A percentile compares a stretch with the other conserved stretches of the same genome.
phyloP scores from a whole-genome alignment of 345 rosid genomes.

The Populus ilicifolia region DNA sequence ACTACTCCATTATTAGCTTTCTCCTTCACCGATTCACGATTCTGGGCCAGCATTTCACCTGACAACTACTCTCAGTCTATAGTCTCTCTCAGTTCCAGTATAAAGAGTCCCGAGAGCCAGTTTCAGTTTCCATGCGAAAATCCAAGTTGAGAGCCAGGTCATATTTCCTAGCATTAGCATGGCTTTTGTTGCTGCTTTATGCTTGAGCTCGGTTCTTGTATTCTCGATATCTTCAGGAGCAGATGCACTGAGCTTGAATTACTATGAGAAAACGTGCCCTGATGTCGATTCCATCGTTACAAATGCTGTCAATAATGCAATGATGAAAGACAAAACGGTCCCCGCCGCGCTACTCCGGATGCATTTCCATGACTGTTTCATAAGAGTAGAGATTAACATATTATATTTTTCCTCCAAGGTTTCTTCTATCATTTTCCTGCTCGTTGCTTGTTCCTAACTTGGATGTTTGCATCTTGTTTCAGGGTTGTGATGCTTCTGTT shows the following conservation, averaged over 20 bases:
- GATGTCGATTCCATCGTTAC: slow-evolving; percentile 28
- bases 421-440: neutral
- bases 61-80: neutral
- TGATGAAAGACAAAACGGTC: slow-evolving; percentile 34
- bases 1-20: slow-evolving; percentile 14
- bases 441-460: neutral
- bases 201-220: slow-evolving; percentile 25
- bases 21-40: slow-evolving; percentile 1
- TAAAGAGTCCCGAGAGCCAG: neutral
- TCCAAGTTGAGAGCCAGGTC: neutral
- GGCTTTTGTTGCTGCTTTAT: slow-evolving; percentile 17
- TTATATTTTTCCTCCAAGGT: neutral
- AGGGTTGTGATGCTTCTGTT: slow-evolving; percentile 50
- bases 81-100: neutral
- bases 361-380: slow-evolving; percentile 54
- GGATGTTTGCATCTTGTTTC: neutral
- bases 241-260: slow-evolving; percentile 36
- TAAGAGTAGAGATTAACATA: slow-evolving; percentile 28
- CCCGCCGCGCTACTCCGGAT: slow-evolving; percentile 46
- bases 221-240: slow-evolving; percentile 12
- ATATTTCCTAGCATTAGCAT: neutral
- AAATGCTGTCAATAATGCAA: slow-evolving; percentile 28
- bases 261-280: slow-evolving; percentile 47
- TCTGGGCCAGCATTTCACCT: neutral
- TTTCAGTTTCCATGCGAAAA: slow-evolving; percentile 1